Evolutionary conservation across 139 green algal genomes (phyloP), one percentile per base, ranked within the genome.

Genomic region (Chlorella sp.): DNA sequence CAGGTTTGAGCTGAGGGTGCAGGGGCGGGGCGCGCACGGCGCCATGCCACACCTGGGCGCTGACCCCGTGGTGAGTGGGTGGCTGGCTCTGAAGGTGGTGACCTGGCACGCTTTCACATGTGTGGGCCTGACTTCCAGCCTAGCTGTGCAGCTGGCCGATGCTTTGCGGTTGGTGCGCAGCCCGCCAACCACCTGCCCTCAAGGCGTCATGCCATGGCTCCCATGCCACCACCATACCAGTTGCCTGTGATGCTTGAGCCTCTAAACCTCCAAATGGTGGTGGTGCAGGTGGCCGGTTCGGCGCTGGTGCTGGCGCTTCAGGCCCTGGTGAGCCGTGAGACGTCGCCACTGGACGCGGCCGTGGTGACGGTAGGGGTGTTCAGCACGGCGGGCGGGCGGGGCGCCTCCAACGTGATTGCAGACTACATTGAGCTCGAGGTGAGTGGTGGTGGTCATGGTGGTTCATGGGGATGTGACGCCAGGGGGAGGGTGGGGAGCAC

Each of bases 341-440:
- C 86, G 31, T 85, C 85, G 29, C 93, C 94, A 23, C 78, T 95
- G 14, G 91, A 91, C 10, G 80, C 79, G 5, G 82, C 87, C 0
- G 91, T 97, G 2, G 69, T 97, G 4, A 91, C 78, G 42, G 73
- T 97, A 1, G 87, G 89, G 1, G 64, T 72, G 62, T 26, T 93
- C 67, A 84, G 89, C 76, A 84, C 85, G 49, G n/a, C n/a, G n/a
- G n/a, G n/a, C n/a, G 84, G 87, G 0, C 82, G 83, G 17, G 85
- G 88, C 22, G 91, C 89, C 1, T 78, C 83, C 77, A 97, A 98
- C 71, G 87, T 97, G 50, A 95, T 97, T 61, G 88, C 93, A 2
- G 86, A 95, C 49, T n/a, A n/a, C n/a, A n/a, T n/a, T n/a, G n/a
- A n/a, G n/a, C n/a, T n/a, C n/a, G n/a, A n/a, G n/a, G n/a, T n/a